These are phyloP conservation scores for Pythium aristosporum DNA, from an alignment of 352 stramenopile species.

Conservation along the genomic window DNA sequence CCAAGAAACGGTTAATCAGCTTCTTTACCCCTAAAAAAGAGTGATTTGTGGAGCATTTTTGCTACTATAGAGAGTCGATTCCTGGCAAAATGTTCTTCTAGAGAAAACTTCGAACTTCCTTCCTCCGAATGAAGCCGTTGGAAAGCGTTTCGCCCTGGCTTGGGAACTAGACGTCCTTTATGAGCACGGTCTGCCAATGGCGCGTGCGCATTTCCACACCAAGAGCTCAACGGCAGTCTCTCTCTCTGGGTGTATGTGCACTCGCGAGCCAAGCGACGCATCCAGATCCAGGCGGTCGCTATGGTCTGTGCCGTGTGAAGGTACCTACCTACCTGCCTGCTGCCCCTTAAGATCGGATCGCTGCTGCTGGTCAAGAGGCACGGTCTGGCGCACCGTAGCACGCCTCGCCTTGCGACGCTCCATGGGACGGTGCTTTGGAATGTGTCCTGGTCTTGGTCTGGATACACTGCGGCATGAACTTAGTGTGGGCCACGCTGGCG, in stretches of 20 bases:
- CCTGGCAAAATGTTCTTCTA: constrained; percentile 12
- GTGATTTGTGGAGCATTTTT: neutral
- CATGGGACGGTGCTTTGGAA: neutral
- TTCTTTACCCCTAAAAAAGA: neutral
- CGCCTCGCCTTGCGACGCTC: neutral
- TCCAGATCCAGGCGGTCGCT: neutral
- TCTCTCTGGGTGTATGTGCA: neutral
- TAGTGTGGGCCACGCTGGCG: neutral
- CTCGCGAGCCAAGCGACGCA: neutral
- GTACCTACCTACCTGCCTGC: too few species aligned
- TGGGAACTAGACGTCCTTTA: constrained; percentile 11
- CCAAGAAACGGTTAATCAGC: neutral
- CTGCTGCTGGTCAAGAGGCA: neutral
- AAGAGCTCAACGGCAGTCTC: neutral
- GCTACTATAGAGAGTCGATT: constrained; percentile 23
- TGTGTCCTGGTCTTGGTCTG: neutral
- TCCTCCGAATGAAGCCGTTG: constrained; percentile 19
- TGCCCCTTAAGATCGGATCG: neutral
- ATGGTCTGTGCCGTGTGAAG: neutral
- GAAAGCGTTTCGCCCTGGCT: constrained; percentile 24
- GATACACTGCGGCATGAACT: neutral
- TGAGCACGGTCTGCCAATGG: constrained; percentile 13
- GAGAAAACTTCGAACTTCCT: constrained; percentile 26
- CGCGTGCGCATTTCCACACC: constrained; percentile 9
- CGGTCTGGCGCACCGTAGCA: neutral